These are phyloP conservation scores for Fusarium torulosum DNA, from an alignment of 2,329 filamentous ascomycete genomes.

Conservation along the genomic window DNA sequence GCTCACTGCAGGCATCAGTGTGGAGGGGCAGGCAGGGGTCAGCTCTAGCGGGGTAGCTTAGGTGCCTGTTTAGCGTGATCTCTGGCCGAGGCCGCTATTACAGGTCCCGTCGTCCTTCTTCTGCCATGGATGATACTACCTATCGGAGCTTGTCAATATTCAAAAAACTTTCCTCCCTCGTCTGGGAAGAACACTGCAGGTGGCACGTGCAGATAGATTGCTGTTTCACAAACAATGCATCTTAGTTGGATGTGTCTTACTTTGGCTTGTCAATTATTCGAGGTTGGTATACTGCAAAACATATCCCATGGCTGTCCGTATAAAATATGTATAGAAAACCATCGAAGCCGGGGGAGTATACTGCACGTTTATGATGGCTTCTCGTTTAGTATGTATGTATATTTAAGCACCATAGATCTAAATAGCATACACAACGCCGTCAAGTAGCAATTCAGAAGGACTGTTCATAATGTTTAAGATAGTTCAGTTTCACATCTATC, in stretches of 20 bases:
- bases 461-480: neutral
- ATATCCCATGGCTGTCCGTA: neutral
- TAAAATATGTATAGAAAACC: neutral
- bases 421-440: neutral
- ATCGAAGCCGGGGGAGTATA: neutral
- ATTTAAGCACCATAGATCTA: neutral
- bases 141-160: neutral
- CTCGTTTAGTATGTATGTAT: neutral
- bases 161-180: neutral
- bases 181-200: neutral
- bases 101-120: neutral
- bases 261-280: neutral
- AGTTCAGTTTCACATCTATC: conserved; percentile 19
- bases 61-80: conserved; percentile 14
- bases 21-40: conserved; percentile 43
- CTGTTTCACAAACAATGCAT: too few species aligned
- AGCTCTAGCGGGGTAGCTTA: conserved; percentile 47
- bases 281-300: neutral
- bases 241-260: neutral
- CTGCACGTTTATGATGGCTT: neutral
- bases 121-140: neutral
- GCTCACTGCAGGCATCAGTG: conserved; percentile 30
- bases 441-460: neutral
- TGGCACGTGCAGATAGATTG: too few species aligned
- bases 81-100: conserved; percentile 11